phyloP scores from a whole-genome alignment of 805 yeast genomes.

The Metschnikowia reukaufii region DNA sequence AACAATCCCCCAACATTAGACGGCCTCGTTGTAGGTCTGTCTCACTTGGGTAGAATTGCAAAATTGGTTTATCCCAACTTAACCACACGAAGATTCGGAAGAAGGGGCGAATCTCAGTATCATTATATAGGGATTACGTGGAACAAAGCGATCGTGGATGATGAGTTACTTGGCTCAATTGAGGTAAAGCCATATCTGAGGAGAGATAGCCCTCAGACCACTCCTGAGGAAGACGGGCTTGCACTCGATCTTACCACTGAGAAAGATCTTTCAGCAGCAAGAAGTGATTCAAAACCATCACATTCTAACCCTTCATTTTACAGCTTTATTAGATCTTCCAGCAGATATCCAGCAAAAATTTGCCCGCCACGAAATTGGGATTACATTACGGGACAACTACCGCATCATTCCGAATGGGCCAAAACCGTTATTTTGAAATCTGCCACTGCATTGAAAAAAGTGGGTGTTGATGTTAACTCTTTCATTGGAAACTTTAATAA shows the following conservation, averaged over 20 bases:
- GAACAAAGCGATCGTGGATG: slow-evolving; percentile 34
- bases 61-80: slow-evolving; percentile 40
- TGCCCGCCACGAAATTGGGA: slow-evolving; percentile 7
- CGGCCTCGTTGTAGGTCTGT: slow-evolving; percentile 32
- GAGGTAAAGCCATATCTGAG: slow-evolving; percentile 34
- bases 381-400: not conserved
- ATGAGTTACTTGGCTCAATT: slow-evolving; percentile 31
- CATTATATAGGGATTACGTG: slow-evolving; percentile 42
- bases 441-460: not conserved
- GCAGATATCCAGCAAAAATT: slow-evolving; percentile 3
- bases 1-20: not conserved
- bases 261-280: too few relatives aligned
- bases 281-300: too few relatives aligned
- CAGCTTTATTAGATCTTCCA: slow-evolving; percentile 4
- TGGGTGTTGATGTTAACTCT: not conserved
- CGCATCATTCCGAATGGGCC: not conserved
- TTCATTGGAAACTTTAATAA: not conserved
- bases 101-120: slow-evolving; percentile 44
- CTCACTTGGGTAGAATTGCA: slow-evolving; percentile 41
- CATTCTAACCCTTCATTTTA: too few relatives aligned
- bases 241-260: too few relatives aligned
- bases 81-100: slow-evolving; percentile 39
- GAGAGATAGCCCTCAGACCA: slow-evolving; percentile 26
- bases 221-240: not conserved
- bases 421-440: not conserved